Evolutionary conservation across 2,329 filamentous ascomycete genomes (phyloP), one percentile per base, ranked within the genome.

Genomic region (Penicillium sp.): DNA sequence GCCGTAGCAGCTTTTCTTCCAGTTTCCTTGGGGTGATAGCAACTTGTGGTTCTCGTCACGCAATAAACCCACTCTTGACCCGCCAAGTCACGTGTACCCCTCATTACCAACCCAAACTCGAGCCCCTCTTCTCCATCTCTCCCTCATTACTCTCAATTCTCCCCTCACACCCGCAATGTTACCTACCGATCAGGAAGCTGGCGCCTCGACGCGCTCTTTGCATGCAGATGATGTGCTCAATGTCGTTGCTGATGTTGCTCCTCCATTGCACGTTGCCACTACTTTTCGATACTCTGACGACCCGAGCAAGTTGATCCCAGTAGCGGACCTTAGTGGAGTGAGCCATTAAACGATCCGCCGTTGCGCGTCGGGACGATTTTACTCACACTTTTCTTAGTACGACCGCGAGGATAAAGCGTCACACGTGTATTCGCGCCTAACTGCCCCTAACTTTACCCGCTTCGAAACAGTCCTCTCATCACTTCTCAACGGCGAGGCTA

Each of bases 241-340:
- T 76, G 79, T 83, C 38, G 86, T 91, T 68, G 84, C 88, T 55
- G 92, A 95, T 73, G 90, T 98, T 59, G 93, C 94, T 13, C 94
- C 95, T 62, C 88, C 94, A 4, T 84, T 98, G 73, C 94, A 98
- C 76, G 88, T 96, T 66, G 93, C 92, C 64, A 97, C 94, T 13
- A 98, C 92, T 17, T 98, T 92, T 78, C 88, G 92, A 69, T 98
- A 97, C 77, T 82, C 84, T 30, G 78, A 82, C 57, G 85, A 97
- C 73, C 91, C 92, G 2, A 84, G 88, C 6, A 75, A 87, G 30
- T 85, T 97, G 50, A 68, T 81, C 7, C 82, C 84, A 2, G 75
- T 77, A 15, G 72, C 78, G 64, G 74, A 90, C 30, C 58, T 67
- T 46, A 61, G 45, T 59, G 85, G 86, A 72, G 88, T 90, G 78